Evolutionary conservation across 352 stramenopile genomes (phyloP), one percentile per base, ranked within the genome.

Genomic region (Globisporangium cederbergense): DNA sequence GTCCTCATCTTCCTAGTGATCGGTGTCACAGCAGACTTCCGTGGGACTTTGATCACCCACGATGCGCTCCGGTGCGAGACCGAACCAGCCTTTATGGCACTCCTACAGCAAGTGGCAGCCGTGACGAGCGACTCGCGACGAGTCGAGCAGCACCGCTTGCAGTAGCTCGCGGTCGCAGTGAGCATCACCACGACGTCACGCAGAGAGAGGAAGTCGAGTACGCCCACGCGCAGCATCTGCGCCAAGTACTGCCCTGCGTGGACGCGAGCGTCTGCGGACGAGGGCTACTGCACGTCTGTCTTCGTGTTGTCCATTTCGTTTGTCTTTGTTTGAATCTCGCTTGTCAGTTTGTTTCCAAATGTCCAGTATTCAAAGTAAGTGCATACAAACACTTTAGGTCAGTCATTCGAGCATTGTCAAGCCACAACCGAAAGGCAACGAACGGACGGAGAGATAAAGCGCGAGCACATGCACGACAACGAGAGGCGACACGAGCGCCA

Each of bases 201-300:
- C n/a, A 60, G 54, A n/a, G 54, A 18, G 32, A 60, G 36, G 20
- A 60, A 60, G 54, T 49, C n/a, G n/a, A 60, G 18, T 14, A 42
- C 54, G 6, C 54, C 54, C 11, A 60, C 13, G 11, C 20, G 34
- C 20, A 60, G 38, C 34, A 13, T 11, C 20, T 60, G 36, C 54
- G 45, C 14, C 16, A 46, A 30, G 43, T 13, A 13, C n/a, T 56
- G 43, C 9, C 20, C 47, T 53, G 47, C 47, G 25, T 30, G 22
- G 18, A n/a, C 22, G 22, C 22, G 22, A 25, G 22, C n/a, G 7
- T 53, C 47, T n/a, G 36, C 36, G 36, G 36, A 11, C 36, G 11
- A 4, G 36, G 14, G 36, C 36, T 42, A 9, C 34, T 11, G 22
- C 22, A 25, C 9, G 32, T 8, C 22, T 14, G 9, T 42, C 36